These are phyloP conservation scores for Corymbia citriodora DNA, from an alignment of 441 rosid species.

Conservation along the genomic window DNA sequence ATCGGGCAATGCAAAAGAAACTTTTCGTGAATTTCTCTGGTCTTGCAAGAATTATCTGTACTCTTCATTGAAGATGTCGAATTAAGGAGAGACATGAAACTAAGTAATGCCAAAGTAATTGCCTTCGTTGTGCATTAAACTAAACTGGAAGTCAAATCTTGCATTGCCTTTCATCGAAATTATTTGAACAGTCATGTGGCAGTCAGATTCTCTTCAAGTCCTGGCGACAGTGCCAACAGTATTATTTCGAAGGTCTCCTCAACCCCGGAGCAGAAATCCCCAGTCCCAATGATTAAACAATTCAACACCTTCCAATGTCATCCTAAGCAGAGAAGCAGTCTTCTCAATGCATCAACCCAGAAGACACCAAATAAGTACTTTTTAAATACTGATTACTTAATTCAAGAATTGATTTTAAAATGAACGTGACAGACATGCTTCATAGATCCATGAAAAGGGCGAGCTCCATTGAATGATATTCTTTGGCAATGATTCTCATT, in stretches of 20 bases:
- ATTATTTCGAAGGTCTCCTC: background rate
- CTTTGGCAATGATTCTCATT: background rate
- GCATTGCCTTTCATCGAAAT: background rate
- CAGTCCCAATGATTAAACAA: slow-evolving; percentile 30
- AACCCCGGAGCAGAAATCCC: slow-evolving; percentile 12
- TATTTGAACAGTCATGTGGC: background rate
- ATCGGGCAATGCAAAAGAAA: background rate
- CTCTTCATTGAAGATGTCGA: background rate
- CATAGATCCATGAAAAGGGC: slow-evolving; percentile 18
- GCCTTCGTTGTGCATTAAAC: background rate
- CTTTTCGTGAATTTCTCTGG: background rate
- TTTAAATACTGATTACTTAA: background rate
- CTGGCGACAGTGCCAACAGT: slow-evolving; percentile 26
- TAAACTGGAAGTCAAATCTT: background rate
- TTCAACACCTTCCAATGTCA: slow-evolving; percentile 59
- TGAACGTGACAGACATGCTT: slow-evolving; percentile 59
- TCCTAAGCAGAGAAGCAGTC: slow-evolving; percentile 11
- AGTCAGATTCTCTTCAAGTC: background rate
- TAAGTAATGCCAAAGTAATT: background rate
- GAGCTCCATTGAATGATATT: background rate
- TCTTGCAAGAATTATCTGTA: background rate
- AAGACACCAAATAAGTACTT: background rate
- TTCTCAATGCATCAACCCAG: slow-evolving; percentile 6
- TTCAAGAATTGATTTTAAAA: slow-evolving; percentile 25
- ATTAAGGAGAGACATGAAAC: background rate